Conservation (phyloP, 768 basidiomycete species). For the Paxillus involutus region DNA sequence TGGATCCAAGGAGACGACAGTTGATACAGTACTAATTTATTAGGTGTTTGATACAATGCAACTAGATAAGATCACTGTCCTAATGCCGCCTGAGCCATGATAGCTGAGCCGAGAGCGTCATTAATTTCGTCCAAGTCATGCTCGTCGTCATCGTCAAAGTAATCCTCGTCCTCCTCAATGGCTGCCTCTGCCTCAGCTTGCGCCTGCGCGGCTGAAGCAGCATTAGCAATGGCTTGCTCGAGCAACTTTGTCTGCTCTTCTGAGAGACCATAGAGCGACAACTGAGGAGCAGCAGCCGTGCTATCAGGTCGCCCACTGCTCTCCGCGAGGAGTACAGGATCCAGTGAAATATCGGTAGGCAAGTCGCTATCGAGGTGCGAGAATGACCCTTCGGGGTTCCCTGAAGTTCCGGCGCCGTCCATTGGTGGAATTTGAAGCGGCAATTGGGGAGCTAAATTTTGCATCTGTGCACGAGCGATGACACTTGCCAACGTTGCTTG, state of each 20-base stretch:
- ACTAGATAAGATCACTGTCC: conserved; percentile 23
- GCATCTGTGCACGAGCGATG: conserved; percentile 68
- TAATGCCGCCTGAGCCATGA: background rate
- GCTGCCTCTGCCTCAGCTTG: conserved; percentile 80
- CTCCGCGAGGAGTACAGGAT: conserved; percentile 5
- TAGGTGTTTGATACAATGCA: conserved; percentile 19
- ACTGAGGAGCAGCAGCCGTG: conserved; percentile 31
- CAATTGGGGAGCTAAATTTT: conserved; percentile 33
- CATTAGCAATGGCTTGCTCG: conserved; percentile 73
- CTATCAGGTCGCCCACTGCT: conserved; percentile 7
- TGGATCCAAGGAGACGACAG: conserved; percentile 3
- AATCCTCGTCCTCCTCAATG: conserved; percentile 63
- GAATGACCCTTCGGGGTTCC: conserved; percentile 13
- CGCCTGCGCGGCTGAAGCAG: conserved; percentile 72
- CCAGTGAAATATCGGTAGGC: conserved; percentile 3
- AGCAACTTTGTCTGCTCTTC: conserved; percentile 70
- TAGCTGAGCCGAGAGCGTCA: conserved; percentile 12
- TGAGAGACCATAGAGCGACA: conserved; percentile 71
- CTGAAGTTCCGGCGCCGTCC: background rate
- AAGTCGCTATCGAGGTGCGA: conserved; percentile 4
- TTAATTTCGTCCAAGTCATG: conserved; percentile 16
- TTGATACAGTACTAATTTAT: conserved; percentile 24
- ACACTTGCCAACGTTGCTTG: conserved; percentile 73
- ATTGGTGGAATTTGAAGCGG: conserved; percentile 9
- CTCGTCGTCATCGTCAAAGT: conserved; percentile 44